Base-by-base conservation (phyloP, 2,329 filamentous ascomycete genomes). In the Akanthomyces uredinophilus region DNA sequence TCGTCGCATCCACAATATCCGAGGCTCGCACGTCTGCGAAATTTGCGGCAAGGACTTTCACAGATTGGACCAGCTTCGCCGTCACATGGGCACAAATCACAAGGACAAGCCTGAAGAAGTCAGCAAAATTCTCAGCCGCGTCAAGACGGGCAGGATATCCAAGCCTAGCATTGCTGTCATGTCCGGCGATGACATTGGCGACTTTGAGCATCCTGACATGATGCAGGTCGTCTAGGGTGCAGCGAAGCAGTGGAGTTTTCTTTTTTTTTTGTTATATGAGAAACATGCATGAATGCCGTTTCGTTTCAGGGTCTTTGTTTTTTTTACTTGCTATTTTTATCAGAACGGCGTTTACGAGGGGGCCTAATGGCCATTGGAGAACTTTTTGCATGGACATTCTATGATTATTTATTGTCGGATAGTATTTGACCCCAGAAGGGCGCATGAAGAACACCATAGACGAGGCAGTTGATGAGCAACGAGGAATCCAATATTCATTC, bases 1-100 rank as follows among this genome's bases (percentile, higher is more conserved):
- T 68, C 80, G 82, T 55, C 83, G 85, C 65, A 88, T 81, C 8
- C 86, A 88, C 66, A 80, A 81, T 16, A 74, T 79, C 39, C 79
- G 79, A 61, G 82, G 82, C 6, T 76, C 77, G 41, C 81, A 81
- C 67, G 73, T 75, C 27, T 88, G 85, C 50, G 70, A 76, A 3
- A 74, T 79, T 46, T 88, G 86, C 64, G 75, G 75, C 16, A 84
- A 82, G 65, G 77, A 81, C 60, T 88, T 88, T 55, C 79, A 84
- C 70, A 77, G 86, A 11, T 74, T 82, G 18, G 85, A 88, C 70
- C 85, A 88, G 69, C 75, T 87, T 32, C 80, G 83, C 22, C 79
- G 85, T 37, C 85, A 88, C 69, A 70, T 74, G 65, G 66, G 67
- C 41, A 69, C 73, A 51, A 77, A 77, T 60, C 71, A 72, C 61